Conservation (phyloP, 164 flowering plant genomes). For the Cinnamomum micranthum region DNA sequence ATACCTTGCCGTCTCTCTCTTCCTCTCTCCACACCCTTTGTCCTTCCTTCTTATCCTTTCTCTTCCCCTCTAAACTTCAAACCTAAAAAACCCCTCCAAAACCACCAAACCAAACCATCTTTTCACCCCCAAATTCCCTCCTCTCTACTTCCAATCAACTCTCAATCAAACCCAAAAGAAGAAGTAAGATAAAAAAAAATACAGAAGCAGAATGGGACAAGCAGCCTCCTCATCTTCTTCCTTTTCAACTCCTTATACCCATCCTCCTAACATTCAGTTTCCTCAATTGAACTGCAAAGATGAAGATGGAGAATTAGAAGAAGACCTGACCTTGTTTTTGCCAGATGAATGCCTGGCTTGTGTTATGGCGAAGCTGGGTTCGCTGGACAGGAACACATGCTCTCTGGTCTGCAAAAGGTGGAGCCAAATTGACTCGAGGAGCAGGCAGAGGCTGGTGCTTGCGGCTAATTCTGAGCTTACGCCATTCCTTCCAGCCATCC, state of each 20-base stretch:
- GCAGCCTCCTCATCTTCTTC: constrained; percentile 4
- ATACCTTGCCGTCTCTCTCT: no score
- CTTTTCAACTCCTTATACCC: neutral
- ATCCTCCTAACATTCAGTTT: neutral
- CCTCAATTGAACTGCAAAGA: no score
- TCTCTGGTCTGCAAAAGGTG: constrained; percentile 27
- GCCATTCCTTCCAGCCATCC: constrained; percentile 14
- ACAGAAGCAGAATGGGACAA: constrained; percentile 9
- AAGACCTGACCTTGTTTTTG: constrained; percentile 17
- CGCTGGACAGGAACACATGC: constrained; percentile 22
- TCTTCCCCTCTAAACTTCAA: no score
- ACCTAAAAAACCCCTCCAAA: no score
- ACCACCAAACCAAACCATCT: no score
- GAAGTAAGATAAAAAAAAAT: neutral
- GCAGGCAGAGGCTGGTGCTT: constrained; percentile 22
- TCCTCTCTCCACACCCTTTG: no score
- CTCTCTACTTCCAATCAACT: no score
- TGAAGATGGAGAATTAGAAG: neutral
- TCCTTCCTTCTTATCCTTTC: no score
- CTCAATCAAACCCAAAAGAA: no score
- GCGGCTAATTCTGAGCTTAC: constrained; percentile 21
- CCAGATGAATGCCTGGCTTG: constrained; percentile 29
- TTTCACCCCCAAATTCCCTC: no score
- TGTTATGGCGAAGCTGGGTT: constrained; percentile 16
- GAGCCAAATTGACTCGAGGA: constrained; percentile 19